These are phyloP conservation scores for Trypanosoma avium DNA, from an alignment of 208 protist genomes.

Conservation along the genomic window DNA sequence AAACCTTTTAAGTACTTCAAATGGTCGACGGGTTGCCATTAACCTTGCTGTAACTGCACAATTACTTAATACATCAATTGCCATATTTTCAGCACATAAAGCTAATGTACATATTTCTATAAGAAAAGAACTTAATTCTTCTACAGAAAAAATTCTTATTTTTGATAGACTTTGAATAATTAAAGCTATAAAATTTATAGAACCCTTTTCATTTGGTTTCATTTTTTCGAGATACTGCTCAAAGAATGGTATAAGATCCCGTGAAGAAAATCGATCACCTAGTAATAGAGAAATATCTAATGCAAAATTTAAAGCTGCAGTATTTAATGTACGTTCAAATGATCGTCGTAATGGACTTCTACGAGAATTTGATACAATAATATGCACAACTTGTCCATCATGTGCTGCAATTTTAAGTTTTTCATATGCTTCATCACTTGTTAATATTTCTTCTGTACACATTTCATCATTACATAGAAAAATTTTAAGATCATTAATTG, in stretches of 20 bases:
- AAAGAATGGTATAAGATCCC: slow-evolving; percentile 12
- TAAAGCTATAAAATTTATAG: slow-evolving; percentile 2
- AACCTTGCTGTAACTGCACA: not conserved
- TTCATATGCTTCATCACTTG: not conserved
- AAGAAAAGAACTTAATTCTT: slow-evolving; percentile 1
- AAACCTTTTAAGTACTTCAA: slow-evolving; percentile 19
- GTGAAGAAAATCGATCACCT: not conserved
- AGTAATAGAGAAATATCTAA: slow-evolving; percentile 3
- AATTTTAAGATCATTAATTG: slow-evolving; percentile 10
- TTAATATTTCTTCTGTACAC: not conserved
- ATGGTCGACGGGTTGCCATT: slow-evolving; percentile 4
- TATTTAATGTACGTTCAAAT: not conserved
- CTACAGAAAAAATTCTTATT: not conserved
- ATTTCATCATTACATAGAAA: slow-evolving; percentile 12
- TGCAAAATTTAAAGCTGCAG: not conserved
- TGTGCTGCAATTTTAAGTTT: slow-evolving; percentile 5
- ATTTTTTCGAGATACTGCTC: not conserved
- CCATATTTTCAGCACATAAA: not conserved
- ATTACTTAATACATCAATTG: not conserved
- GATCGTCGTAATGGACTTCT: not conserved
- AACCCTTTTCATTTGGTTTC: not conserved
- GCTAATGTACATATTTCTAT: not conserved
- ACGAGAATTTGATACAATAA: not conserved
- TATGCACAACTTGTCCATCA: slow-evolving; percentile 1
- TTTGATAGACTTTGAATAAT: not conserved